phyloP scores from a whole-genome alignment of 2,329 filamentous ascomycete genomes.

The Exophiala calicioides region DNA sequence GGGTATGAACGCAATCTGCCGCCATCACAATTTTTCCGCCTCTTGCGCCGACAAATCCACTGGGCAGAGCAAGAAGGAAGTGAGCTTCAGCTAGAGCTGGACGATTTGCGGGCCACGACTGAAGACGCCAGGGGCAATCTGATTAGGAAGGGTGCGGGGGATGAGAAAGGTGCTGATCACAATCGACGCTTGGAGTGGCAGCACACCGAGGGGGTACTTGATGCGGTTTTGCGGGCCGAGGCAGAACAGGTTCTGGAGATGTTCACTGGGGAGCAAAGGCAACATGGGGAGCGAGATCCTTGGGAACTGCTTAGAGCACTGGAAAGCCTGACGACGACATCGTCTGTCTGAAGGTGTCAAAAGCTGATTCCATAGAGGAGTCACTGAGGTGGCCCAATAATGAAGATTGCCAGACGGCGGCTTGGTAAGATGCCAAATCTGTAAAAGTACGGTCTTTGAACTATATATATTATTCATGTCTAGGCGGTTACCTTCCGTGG shows the following conservation, averaged over 20 bases:
- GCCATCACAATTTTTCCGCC: conserved; percentile 45
- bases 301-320: conserved; percentile 17
- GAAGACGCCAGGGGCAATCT: conserved; percentile 28
- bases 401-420: no score
- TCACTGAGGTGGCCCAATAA: no score
- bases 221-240: conserved; percentile 24
- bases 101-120: conserved; percentile 20
- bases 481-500: no score
- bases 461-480: no score
- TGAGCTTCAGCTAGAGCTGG: conserved; percentile 40
- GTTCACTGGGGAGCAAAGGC: conserved; percentile 15
- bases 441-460: no score
- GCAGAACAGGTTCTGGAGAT: conserved; percentile 16
- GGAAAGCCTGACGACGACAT: conserved; percentile 6
- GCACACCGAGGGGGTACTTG: conserved; percentile 27
- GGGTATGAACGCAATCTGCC: conserved; percentile 45
- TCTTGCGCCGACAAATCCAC: conserved; percentile 49
- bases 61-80: conserved; percentile 49
- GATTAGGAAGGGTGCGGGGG: conserved; percentile 18
- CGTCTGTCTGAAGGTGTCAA: background rate
- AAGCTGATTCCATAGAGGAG: no score
- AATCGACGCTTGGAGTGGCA: conserved; percentile 27
- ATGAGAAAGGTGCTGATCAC: conserved; percentile 28
- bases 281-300: conserved; percentile 14
- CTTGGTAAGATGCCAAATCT: no score